phyloP scores from a whole-genome alignment of 805 yeast species.

The Candida cerambycidarum region DNA sequence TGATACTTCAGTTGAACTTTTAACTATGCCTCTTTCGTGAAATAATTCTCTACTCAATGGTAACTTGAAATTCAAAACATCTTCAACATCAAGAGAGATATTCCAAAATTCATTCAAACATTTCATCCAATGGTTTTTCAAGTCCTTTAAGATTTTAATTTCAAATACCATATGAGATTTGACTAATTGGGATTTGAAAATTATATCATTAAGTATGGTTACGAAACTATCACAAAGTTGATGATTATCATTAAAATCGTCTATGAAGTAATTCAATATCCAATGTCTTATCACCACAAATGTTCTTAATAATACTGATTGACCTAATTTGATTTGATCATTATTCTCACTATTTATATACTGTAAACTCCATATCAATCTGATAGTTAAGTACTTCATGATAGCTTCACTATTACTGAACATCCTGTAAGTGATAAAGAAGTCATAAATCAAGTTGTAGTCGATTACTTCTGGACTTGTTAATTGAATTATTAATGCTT shows the following conservation, averaged over 20 bases:
- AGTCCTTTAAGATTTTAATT: conserved; percentile 35
- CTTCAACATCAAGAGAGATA: conserved; percentile 17
- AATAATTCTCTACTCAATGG: conserved; percentile 28
- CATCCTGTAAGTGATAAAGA: conserved; percentile 78
- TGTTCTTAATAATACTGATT: conserved; percentile 70
- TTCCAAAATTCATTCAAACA: conserved; percentile 35
- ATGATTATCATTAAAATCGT: conserved; percentile 56
- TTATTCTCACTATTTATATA: conserved; percentile 30
- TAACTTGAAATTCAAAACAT: conserved; percentile 17
- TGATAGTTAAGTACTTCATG: conserved; percentile 57
- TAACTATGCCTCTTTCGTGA: conserved; percentile 22
- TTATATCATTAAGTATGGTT: conserved; percentile 43
- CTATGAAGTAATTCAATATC: conserved; percentile 81
- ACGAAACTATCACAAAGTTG: conserved; percentile 46
- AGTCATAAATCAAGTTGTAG: conserved; percentile 78
- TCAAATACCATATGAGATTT: conserved; percentile 29
- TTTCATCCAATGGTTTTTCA: conserved; percentile 42
- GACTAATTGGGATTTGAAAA: conserved; percentile 30
- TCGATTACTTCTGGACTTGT: conserved; percentile 76
- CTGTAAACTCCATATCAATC: conserved; percentile 73
- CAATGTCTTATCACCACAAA: conserved; percentile 89
- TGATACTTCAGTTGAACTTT: conserved; percentile 36
- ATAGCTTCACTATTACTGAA: conserved; percentile 61
- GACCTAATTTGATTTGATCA: conserved; percentile 48
- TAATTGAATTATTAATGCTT: conserved; percentile 54